Evolutionary conservation across 495 filamentous ascomycete species (phyloP), one percentile per base, ranked within the genome.

Genomic region (Apodospora peruviana): DNA sequence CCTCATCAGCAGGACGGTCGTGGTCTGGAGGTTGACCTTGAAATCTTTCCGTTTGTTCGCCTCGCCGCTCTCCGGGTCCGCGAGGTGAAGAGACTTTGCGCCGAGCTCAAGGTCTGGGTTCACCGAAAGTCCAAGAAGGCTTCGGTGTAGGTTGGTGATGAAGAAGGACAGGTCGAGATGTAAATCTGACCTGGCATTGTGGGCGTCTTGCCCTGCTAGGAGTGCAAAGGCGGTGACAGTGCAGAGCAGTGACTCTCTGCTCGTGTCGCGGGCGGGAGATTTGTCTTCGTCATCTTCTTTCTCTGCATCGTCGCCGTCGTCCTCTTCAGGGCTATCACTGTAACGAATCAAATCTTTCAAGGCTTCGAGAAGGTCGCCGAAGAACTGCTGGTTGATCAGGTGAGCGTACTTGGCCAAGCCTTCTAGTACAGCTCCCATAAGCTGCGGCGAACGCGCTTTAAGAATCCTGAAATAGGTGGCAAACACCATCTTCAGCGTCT

Each of bases 371-470:
- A 98, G 72, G 64, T 96, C 93, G 18, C 93, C 93, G 64, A 98
- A 98, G 74, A 97, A 96, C 61, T 97, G 85, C 59, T 96, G 86
- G 70, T 98, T 98, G 73, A 98, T 96, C 16, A 98, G 74, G 62
- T 95, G 93, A 16, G 90, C 83, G 65, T 95, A 97, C 64, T 75
- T 75, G 41, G 91, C 91, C 22, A 98, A 72, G 41, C 93, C 93
- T 65, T 98, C 90, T 25, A 71, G 58, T 0, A 96, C 91, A 25
- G 90, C 89, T 5, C 91, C 93, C 89, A 96, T 96, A 10, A 98
- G 79, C 45, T 81, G 76, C 16, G 79, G 79, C 8, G 81, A 80
- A 23, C 88, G 82, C 41, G 81, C 74, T 69, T 96, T 96, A 18
- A 98, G 69, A 41, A 97, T 93, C 10, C 90, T 83, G 71, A 98